These are phyloP conservation scores for Pestalotiopsis sp. DNA, from an alignment of 2,329 filamentous ascomycete species.

Conservation along the genomic window DNA sequence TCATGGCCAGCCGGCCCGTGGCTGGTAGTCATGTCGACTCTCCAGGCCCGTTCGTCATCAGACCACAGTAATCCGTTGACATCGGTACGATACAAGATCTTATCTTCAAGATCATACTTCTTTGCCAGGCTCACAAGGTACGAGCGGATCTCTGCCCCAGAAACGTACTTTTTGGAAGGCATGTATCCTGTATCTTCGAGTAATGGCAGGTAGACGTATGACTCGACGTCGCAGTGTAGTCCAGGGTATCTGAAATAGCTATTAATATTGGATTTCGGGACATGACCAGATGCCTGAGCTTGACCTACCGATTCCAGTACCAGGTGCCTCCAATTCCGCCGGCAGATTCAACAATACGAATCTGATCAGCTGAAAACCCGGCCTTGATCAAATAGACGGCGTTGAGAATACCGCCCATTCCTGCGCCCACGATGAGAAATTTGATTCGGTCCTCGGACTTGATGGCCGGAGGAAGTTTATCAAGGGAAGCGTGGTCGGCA, in stretches of 20 bases:
- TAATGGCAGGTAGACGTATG: constrained; percentile 61
- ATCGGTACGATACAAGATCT: constrained; percentile 48
- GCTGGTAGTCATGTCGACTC: constrained; percentile 2
- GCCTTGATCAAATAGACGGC: constrained; percentile 36
- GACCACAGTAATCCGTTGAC: constrained; percentile 49
- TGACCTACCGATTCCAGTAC: constrained; percentile 51
- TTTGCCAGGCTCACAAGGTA: constrained; percentile 47
- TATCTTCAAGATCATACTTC: constrained; percentile 45
- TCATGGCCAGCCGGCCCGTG: background rate
- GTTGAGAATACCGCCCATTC: constrained; percentile 25
- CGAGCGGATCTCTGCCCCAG: constrained; percentile 41
- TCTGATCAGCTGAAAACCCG: constrained; percentile 37
- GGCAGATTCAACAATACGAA: constrained; percentile 43
- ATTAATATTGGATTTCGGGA: background rate
- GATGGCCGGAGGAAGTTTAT: constrained; percentile 25
- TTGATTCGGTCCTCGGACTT: constrained; percentile 25
- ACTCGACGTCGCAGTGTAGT: constrained; percentile 60
- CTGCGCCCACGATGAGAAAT: constrained; percentile 31
- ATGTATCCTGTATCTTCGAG: constrained; percentile 63
- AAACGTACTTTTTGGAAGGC: constrained; percentile 47
- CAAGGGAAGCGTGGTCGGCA: constrained; percentile 31
- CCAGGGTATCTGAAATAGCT: constrained; percentile 47
- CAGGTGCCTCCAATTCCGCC: constrained; percentile 53
- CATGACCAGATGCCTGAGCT: background rate
- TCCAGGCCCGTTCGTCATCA: constrained; percentile 27